Evolutionary conservation across 371 early-diverging fungal genomes (phyloP), one percentile per base, ranked within the genome.

Genomic region (Catenaria anguillulae): DNA sequence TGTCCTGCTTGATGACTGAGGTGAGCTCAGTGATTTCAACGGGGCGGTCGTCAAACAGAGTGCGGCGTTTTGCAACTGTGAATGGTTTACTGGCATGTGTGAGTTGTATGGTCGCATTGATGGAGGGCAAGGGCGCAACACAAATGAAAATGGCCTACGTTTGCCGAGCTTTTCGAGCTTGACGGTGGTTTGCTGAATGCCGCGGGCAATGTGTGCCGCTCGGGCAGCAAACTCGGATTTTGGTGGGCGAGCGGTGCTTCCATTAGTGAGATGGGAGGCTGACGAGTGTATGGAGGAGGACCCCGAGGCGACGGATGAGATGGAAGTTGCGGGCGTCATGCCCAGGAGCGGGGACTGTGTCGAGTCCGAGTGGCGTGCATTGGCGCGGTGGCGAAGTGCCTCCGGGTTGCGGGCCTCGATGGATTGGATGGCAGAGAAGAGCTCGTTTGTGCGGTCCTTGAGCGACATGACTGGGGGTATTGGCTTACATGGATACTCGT

Each of bases 1-100:
- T 93, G 64, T 93, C 90, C 81, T 91, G 91, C 71, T 95, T 95
- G 67, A 95, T 93, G 56, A 89, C 83, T 68, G 82, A 83, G 26
- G 93, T 91, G 68, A 97, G 77, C 72, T 91, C 89, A 85, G 78
- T 78, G 64, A 86, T 85, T 65, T 86, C 86, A 2, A 81, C 78
- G 6, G 86, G 84, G 59, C 79, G 77, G 65, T 86, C 86, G 60
- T 86, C 86, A 65, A 86, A 86, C 43, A 84, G 62, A 1, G 85
- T 82, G 69, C 80, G 82, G 63, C 84, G 75, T 64, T 84, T 86
- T 37, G 85, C 86, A 71, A 86, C 86, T 85, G 61, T 19, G 31
- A 31, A 40, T 40, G 17, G 40, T 40, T 40, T 10, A n/a, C n/a
- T n/a, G n/a, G n/a, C n/a, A 46, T 19, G 19, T 19, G n/a, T 21